These are phyloP conservation scores for Calamus simplicifolius DNA, from an alignment of 176 grass and related monocot genomes.

Conservation along the genomic window DNA sequence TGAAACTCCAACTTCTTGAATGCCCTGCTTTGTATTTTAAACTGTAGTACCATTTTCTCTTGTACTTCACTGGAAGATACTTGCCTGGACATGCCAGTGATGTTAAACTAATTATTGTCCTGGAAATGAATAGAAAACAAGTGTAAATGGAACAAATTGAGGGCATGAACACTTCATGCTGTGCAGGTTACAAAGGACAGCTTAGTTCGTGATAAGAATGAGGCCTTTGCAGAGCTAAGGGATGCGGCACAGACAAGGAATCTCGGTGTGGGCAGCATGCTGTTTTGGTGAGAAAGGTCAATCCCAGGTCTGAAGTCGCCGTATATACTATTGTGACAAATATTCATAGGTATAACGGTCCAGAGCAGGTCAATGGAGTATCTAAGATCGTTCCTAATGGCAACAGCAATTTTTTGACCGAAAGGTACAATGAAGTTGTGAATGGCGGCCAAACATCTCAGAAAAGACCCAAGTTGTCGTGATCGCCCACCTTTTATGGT, in stretches of 20 bases:
- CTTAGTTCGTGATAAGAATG: slow-evolving; percentile 41
- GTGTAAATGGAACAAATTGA: slow-evolving; percentile 7
- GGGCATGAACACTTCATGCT: not conserved
- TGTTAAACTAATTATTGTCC: not conserved
- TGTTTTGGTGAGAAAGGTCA: slow-evolving; percentile 43
- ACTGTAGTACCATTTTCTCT: not conserved
- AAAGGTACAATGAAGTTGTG: slow-evolving; percentile 22
- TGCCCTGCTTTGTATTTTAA: no score
- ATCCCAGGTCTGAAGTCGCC: slow-evolving; percentile 41
- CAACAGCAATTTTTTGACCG: not conserved
- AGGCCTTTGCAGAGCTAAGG: slow-evolving; percentile 36
- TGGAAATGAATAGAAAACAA: not conserved
- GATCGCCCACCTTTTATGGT: not conserved
- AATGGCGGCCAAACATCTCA: not conserved
- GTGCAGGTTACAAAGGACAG: slow-evolving; percentile 58
- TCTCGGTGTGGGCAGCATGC: slow-evolving; percentile 45
- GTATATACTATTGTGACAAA: slow-evolving; percentile 58
- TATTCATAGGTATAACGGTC: slow-evolving; percentile 30
- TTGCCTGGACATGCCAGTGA: not conserved
- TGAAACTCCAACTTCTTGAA: no score
- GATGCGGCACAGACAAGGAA: slow-evolving; percentile 32
- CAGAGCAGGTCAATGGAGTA: slow-evolving; percentile 15
- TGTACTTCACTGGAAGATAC: slow-evolving; percentile 5
- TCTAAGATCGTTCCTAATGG: not conserved
- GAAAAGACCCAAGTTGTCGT: slow-evolving; percentile 32